Evolutionary conservation across 331 rosid genomes (phyloP), one percentile per base, ranked within the genome.

Genomic region (Rosa hybrid): DNA sequence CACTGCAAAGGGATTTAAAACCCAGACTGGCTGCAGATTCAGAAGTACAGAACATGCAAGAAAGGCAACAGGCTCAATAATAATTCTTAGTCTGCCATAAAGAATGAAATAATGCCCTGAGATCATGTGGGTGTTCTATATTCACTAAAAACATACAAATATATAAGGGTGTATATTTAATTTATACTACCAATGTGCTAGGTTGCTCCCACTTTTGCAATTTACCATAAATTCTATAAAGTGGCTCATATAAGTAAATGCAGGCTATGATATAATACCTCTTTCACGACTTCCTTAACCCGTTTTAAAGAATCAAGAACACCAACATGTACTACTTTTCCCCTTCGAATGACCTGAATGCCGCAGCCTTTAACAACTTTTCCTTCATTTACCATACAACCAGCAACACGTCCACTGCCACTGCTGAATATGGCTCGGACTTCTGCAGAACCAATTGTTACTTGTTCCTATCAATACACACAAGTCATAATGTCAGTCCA

Each of bases 361-460:
- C 99, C 97, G 17, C 98, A 96, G 68, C 92, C 96, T 57, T 89
- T 85, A 18, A 81, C 68, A 65, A 93, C 59, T 83, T 96, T 96
- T 80, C 99, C 98, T 38, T 91, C 96, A 1, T 39, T 86, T 49
- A 93, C 85, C 98, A 96, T 96, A 86, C 99, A 96, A 64, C 99
- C 99, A 81, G 99, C 99, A 71, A 89, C 96, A 74, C 89, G 92
- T 79, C 96, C 94, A 78, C 99, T 93, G 72, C 99, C 98, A 63
- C 97, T 93, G 87, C 97, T 89, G 87, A 96, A 96, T 46, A 87
- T 74, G 0, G 97, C 99, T 30, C 99, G 90, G 68, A 96, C 90
- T 85, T 88, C 91, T 5, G 94, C 98, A 42, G 92, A 87, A 68
- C 99, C 99, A 87, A 93, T 91, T 68, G 86, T 11, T 82, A 87